Conservation (phyloP, 306 rosid species). For the Nissolia schottii region DNA sequence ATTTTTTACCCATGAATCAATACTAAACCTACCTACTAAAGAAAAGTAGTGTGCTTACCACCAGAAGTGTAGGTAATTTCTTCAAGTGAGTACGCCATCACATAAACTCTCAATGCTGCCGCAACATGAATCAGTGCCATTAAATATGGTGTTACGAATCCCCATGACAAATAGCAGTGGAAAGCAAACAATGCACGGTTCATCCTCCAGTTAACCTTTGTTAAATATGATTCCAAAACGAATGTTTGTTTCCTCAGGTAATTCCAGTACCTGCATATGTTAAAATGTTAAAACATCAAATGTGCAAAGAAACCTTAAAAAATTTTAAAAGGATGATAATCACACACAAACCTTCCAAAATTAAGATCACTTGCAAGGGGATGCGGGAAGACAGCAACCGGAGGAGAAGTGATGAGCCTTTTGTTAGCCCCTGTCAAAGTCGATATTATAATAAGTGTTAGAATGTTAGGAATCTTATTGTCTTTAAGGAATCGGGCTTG, state of each 20-base stretch:
- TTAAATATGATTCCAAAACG: constrained; percentile 80
- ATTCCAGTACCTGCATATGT: constrained; percentile 82
- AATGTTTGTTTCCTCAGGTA: constrained; percentile 97
- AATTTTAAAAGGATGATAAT: constrained; percentile 18
- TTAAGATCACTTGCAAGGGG: constrained; percentile 96
- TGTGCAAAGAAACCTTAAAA: neutral
- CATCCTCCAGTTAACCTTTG: constrained; percentile 82
- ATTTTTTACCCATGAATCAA: constrained; percentile 6
- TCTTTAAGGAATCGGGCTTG: neutral
- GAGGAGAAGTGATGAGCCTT: constrained; percentile 93
- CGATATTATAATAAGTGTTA: constrained; percentile 12
- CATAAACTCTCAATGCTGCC: constrained; percentile 60
- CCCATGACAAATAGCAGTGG: constrained; percentile 95
- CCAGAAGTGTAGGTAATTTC: constrained; percentile 51
- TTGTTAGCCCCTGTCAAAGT: constrained; percentile 74
- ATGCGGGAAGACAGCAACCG: constrained; percentile 94
- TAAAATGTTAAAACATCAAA: constrained; percentile 27
- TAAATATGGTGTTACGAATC: constrained; percentile 71
- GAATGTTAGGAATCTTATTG: constrained; percentile 9
- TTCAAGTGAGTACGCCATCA: constrained; percentile 56
- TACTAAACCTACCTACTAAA: constrained; percentile 40
- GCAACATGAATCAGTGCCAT: constrained; percentile 72
- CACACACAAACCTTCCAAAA: constrained; percentile 65
- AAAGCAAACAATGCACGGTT: constrained; percentile 78
- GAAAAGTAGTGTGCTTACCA: constrained; percentile 73